Evolutionary conservation across 164 flowering plant species (phyloP), one percentile per base, ranked within the genome.

Genomic region (Piper longum): DNA sequence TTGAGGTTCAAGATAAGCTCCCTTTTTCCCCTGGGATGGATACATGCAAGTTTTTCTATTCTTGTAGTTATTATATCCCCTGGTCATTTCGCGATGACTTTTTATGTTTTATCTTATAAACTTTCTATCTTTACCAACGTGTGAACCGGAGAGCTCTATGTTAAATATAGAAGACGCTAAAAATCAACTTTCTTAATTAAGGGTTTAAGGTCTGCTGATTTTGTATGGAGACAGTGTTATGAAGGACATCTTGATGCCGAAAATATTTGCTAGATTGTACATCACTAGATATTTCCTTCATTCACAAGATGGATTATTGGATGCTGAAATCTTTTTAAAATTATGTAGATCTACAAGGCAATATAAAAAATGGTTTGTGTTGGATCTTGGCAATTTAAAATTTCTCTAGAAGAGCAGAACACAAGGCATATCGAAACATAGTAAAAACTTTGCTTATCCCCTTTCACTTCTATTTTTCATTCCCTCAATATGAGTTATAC

Each of bases 11-110:
- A 70, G 99, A 93, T 81, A 85, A 73, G 61, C 74, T 88, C 99
- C 12, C 99, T 90, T 69, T 90, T 93, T 57, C 90, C 89, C 51
- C 87, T 93, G 71, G 99, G 99, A 4, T 93, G 99, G 99, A 93
- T 93, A 69, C 99, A 93, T 74, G 99, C 90, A 75, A 90, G 98
- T 79, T n/a, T 7, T 14, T 36, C 40, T 17, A 7, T 57, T 57
- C 9, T 57, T 14, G 13, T 5, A 9, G 12, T 14, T 48, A 48
- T 48, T 48, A 48, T 9, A 8, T 48, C 2, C 36, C 36, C 36
- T 26, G 36, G 36, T 26, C 12, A 9, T 48, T 9, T 14, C 7
- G 52, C 9, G 8, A 14, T 48, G 9, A 12, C 9, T 48, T 48
- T 14, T 48, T 12, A 48, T 48, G 9, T 14, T 9, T 9, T 48